Evolutionary conservation across 208 protist genomes (phyloP).

Genomic region (Naegleria gruberi): DNA sequence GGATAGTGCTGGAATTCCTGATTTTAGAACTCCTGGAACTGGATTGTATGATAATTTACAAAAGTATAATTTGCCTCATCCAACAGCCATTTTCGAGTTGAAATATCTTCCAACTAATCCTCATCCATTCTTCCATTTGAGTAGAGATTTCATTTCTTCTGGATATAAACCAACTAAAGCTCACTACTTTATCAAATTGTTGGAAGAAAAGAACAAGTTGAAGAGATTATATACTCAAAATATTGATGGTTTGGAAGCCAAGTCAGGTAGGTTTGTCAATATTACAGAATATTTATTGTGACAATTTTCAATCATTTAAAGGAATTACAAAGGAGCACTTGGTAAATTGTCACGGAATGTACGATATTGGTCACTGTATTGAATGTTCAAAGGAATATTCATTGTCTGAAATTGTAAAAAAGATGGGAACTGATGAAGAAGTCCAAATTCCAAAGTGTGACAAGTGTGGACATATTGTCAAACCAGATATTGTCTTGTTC

Average conservation of each 20-base stretch:
- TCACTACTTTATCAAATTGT: conserved; percentile 82
- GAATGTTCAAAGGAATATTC: neutral
- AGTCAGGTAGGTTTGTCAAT: no score
- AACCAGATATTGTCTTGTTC: conserved; percentile 93
- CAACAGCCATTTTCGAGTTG: conserved; percentile 75
- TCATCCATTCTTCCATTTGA: conserved; percentile 74
- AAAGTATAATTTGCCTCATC: conserved; percentile 70
- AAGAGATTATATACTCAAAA: conserved; percentile 90
- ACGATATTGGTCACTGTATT: conserved; percentile 70
- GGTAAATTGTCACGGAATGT: conserved; percentile 90
- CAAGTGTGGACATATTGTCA: conserved; percentile 55
- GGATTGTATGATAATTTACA: conserved; percentile 56
- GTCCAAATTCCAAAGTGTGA: conserved; percentile 24
- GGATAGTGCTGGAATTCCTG: conserved; percentile 83
- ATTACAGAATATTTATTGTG: no score
- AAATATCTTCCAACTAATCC: conserved; percentile 71
- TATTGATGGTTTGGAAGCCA: conserved; percentile 83
- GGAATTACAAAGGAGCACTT: conserved; percentile 52
- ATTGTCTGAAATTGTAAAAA: neutral
- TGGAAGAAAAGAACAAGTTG: conserved; percentile 74
- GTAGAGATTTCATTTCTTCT: conserved; percentile 62
- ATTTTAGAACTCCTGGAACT: conserved; percentile 76
- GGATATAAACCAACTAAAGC: conserved; percentile 64
- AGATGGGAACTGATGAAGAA: neutral
- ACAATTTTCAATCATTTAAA: no score